Percentiles rank a stretch among this genome's conserved stretches.
Evolutionary conservation across 495 filamentous ascomycete species (phyloP).

Genomic region (Daldinia vernicosa): DNA sequence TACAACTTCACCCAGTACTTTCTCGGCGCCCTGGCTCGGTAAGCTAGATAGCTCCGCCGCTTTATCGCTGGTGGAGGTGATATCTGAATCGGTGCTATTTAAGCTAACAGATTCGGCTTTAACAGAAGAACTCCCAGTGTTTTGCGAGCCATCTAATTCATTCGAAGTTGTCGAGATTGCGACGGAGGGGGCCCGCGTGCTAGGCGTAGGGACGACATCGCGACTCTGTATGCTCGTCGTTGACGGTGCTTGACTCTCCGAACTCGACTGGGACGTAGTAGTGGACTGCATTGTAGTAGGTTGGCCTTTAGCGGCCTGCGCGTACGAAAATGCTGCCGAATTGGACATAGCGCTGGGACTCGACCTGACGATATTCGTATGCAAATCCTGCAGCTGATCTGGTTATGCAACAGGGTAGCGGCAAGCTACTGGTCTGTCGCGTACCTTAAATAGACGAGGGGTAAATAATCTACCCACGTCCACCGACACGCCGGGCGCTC

Average conservation of each 20-base stretch:
- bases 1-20: slow-evolving; percentile 32
- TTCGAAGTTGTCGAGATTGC: slow-evolving; percentile 70
- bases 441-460: slow-evolving; percentile 42
- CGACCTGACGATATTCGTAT: slow-evolving; percentile 37
- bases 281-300: slow-evolving; percentile 34
- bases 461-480: slow-evolving; percentile 38
- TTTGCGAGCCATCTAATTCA: slow-evolving; percentile 55
- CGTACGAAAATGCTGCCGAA: slow-evolving; percentile 81
- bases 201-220: slow-evolving; percentile 67
- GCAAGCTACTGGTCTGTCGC: slow-evolving; percentile 36
- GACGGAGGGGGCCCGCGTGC: slow-evolving; percentile 42
- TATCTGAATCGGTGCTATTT: slow-evolving; percentile 33
- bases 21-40: slow-evolving; percentile 40
- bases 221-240: slow-evolving; percentile 72
- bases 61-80: slow-evolving; percentile 31
- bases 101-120: slow-evolving; percentile 39
- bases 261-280: slow-evolving; percentile 63
- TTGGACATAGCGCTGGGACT: slow-evolving; percentile 49
- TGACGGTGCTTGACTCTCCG: slow-evolving; percentile 72
- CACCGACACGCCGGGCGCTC: slow-evolving; percentile 43
- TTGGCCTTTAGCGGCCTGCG: slow-evolving; percentile 88
- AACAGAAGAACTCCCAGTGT: slow-evolving; percentile 41
- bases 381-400: slow-evolving; percentile 15
- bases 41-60: slow-evolving; percentile 15
- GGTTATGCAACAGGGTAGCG: slow-evolving; percentile 29